Conservation (phyloP, 768 basidiomycete genomes). For the Podaxis rugospora region DNA sequence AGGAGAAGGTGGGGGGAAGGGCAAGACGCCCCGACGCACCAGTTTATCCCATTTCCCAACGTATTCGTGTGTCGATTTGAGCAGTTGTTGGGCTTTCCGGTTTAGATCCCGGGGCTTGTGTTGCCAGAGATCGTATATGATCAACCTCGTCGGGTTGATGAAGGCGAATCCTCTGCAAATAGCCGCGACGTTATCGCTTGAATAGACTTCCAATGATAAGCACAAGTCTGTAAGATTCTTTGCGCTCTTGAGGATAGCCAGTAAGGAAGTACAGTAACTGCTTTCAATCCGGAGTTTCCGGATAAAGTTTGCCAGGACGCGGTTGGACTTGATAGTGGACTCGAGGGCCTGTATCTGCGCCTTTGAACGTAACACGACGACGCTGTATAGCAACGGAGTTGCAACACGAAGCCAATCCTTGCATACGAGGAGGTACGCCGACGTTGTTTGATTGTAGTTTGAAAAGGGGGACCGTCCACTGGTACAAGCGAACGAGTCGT, state of each 20-base stretch:
- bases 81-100: not conserved
- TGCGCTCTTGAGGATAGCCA: not conserved
- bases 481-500: conserved; percentile 15
- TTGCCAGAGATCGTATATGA: not conserved
- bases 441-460: conserved; percentile 13
- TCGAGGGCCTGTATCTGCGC: conserved; percentile 22
- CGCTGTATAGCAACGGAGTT: conserved; percentile 22
- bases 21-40: not conserved
- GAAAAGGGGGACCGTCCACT: conserved; percentile 14
- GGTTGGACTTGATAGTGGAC: conserved; percentile 11
- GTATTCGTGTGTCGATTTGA: not conserved
- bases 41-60: not conserved
- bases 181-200: not conserved
- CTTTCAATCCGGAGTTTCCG: conserved; percentile 22
- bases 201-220: conserved; percentile 3
- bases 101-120: not conserved
- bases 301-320: conserved; percentile 16
- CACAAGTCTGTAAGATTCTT: conserved; percentile 1
- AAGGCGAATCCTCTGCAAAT: not conserved
- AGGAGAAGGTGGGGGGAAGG: not conserved
- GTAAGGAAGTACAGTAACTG: conserved; percentile 12
- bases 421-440: conserved; percentile 18
- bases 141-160: not conserved
- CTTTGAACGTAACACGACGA: conserved; percentile 23
- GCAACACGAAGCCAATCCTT: conserved; percentile 25